Conservation (phyloP, 1,139 yeast species). For the Pichia sp. region DNA sequence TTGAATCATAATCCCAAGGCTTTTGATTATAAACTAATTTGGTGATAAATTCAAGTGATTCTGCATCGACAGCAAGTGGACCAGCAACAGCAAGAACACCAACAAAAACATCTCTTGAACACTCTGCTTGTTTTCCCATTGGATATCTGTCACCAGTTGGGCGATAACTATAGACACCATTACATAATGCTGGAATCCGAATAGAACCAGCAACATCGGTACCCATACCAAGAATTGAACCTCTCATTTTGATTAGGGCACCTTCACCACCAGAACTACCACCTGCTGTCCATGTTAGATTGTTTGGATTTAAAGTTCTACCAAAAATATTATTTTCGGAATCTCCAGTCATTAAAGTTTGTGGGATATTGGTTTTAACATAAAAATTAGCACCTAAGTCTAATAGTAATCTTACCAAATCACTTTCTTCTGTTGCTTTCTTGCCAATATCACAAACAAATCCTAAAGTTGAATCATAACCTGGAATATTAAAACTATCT, state of each 20-base stretch:
- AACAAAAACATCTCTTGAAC: slow-evolving; percentile 50
- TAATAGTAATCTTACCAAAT: slow-evolving; percentile 37
- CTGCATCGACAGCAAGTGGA: slow-evolving; percentile 52
- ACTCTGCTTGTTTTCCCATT: slow-evolving; percentile 37
- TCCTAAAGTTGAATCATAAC: slow-evolving; percentile 45
- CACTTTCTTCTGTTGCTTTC: slow-evolving; percentile 39
- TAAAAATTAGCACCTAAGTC: slow-evolving; percentile 47
- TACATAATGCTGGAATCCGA: slow-evolving; percentile 26
- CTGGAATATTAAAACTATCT: slow-evolving; percentile 55
- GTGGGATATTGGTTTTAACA: slow-evolving; percentile 40
- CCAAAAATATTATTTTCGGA: slow-evolving; percentile 42
- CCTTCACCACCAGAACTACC: slow-evolving; percentile 77
- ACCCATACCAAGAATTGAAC: slow-evolving; percentile 57
- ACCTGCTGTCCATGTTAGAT: slow-evolving; percentile 45
- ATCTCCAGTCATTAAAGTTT: slow-evolving; percentile 42
- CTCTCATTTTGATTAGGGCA: slow-evolving; percentile 54
- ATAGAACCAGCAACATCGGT: slow-evolving; percentile 55
- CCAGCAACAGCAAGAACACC: slow-evolving; percentile 53
- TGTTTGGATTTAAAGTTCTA: slow-evolving; percentile 42
- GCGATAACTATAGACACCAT: slow-evolving; percentile 8
- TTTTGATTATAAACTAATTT: slow-evolving; percentile 44
- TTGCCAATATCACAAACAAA: slow-evolving; percentile 16
- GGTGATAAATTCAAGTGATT: slow-evolving; percentile 61
- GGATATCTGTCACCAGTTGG: slow-evolving; percentile 6
- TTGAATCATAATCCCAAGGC: slow-evolving; percentile 52